phyloP scores from a whole-genome alignment of 306 rosid species.

The Acacia crassicarpa region DNA sequence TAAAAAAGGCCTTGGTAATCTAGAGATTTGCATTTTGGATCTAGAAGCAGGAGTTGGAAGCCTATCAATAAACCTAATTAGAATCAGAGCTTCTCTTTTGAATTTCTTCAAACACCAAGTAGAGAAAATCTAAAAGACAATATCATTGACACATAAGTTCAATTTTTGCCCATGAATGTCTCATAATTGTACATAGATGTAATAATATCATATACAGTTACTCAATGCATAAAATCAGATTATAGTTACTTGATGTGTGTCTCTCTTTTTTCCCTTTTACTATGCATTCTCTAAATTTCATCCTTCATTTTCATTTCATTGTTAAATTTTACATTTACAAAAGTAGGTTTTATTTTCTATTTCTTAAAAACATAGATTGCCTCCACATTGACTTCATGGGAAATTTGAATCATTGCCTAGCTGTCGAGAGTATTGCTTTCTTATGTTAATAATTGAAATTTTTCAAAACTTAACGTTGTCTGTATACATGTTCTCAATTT shows the following conservation, averaged over 20 bases:
- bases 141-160: neutral
- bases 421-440: no score
- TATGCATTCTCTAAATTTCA: neutral
- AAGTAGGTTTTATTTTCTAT: neutral
- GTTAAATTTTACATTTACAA: neutral
- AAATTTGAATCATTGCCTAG: neutral
- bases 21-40: slow-evolving; percentile 34
- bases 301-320: neutral
- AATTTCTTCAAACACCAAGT: slow-evolving; percentile 37
- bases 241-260: slow-evolving; percentile 1
- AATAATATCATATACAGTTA: neutral
- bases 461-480: no score
- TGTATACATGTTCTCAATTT: neutral
- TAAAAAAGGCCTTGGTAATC: slow-evolving; percentile 1
- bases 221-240: slow-evolving; percentile 3
- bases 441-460: no score
- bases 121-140: neutral
- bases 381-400: no score
- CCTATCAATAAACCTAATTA: slow-evolving; percentile 36
- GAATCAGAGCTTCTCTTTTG: slow-evolving; percentile 38
- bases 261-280: neutral
- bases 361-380: neutral
- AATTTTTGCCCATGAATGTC: slow-evolving; percentile 6
- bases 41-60: slow-evolving; percentile 40
- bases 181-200: slow-evolving; percentile 25